phyloP scores from a whole-genome alignment of 148 eudicot species.

The Vaccinium myrtillus region DNA sequence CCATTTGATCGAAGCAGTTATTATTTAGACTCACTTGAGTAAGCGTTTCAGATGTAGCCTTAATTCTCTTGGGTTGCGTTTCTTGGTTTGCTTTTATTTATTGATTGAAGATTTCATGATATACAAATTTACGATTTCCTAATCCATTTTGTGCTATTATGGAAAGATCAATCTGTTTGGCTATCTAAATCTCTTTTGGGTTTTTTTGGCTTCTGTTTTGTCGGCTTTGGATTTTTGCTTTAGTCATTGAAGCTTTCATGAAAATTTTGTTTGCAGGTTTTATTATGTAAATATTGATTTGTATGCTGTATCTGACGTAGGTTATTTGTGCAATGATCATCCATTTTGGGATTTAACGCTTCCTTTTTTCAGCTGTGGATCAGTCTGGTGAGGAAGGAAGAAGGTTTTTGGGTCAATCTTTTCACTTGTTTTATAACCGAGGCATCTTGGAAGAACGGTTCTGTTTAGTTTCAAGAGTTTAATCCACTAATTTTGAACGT shows the following conservation, averaged over 20 bases:
- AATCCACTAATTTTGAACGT: conserved; percentile 49
- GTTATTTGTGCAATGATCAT: not conserved
- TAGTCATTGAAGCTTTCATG: not conserved
- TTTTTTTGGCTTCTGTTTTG: conserved; percentile 13
- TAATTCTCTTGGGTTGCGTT: not conserved
- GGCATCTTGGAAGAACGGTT: conserved; percentile 73
- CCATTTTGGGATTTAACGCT: conserved; percentile 5
- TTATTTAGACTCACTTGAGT: conserved; percentile 27
- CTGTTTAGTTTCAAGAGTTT: conserved; percentile 58
- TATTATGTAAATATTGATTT: not conserved
- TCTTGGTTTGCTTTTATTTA: conserved; percentile 6
- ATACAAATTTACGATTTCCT: not conserved
- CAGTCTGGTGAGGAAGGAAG: conserved; percentile 2
- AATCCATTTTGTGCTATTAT: not conserved
- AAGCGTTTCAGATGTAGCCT: conserved; percentile 12
- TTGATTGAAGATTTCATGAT: conserved; percentile 8
- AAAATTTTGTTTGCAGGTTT: not conserved
- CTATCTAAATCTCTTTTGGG: not conserved
- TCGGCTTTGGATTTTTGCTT: conserved; percentile 14
- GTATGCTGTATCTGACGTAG: not conserved
- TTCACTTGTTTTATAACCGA: conserved; percentile 22
- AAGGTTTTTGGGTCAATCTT: conserved; percentile 16
- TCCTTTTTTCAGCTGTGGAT: conserved; percentile 17
- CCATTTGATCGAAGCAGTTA: conserved; percentile 17
- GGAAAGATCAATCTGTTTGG: not conserved